Evolutionary conservation across 345 rosid genomes (phyloP), one percentile per base, ranked within the genome.

Genomic region (Orychophragmus violaceus): DNA sequence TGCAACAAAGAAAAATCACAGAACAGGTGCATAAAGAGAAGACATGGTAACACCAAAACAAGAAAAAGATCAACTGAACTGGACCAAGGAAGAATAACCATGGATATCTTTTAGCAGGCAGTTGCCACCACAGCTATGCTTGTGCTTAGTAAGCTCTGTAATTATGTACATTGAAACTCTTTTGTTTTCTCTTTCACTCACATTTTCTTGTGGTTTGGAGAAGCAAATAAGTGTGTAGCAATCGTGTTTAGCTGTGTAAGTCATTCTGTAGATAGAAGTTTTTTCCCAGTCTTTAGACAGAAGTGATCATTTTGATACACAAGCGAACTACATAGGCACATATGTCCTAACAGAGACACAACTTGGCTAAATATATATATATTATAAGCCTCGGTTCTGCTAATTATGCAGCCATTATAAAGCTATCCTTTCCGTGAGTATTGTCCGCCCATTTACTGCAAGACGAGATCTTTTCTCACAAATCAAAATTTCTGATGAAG

Each of bases 1-100:
- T 0, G 82, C 74, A 55, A 77, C 85, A 52, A 82, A 59, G 70
- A 73, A 75, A 39, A 80, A 76, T 23, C 25, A 62, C 68, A 59
- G n/a, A 12, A 58, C 65, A 66, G 52, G 59, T 27, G 50, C 25
- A 62, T 66, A 39, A 51, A 10, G 14, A 42, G 67, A 68, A 74
- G 54, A 55, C 28, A 64, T 44, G 45, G 33, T 44, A 48, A 42
- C 44, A 56, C 37, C 0, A 14, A 68, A 35, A 27, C 61, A 53
- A 70, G 49, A 37, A 37, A 24, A 37, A 27, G 37, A 50, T 53
- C 21, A 55, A 64, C 6, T 35, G 52, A 64, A 46, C 18, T 29
- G 39, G 45, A 52, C 22, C 27, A 33, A 44, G 6, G 8, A 71
- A 54, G 58, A 13, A 19, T 28, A 16, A 49, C 25, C 27, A 63